Conservation (phyloP, 179 eudicot species). For the Corrigiola litoralis region DNA sequence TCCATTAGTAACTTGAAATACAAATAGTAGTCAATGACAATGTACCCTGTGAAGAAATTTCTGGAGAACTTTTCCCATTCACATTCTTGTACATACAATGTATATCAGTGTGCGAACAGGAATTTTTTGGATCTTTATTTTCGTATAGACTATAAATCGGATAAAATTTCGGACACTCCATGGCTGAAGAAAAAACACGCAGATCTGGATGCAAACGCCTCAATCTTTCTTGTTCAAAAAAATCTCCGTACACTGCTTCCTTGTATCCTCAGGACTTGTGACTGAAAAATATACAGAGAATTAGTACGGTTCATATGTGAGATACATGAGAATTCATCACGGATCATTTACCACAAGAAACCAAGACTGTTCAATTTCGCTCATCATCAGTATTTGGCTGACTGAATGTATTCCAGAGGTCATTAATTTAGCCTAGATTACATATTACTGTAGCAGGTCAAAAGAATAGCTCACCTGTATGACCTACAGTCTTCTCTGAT, state of each 20-base stretch:
- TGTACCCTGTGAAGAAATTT: background rate
- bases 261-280: slow-evolving; percentile 72
- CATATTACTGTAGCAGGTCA: background rate
- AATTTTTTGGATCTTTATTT: background rate
- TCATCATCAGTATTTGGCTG: too few relatives aligned
- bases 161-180: background rate
- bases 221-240: slow-evolving; percentile 45
- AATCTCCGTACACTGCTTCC: slow-evolving; percentile 54
- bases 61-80: too few relatives aligned
- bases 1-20: background rate
- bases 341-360: background rate
- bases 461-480: slow-evolving; percentile 59
- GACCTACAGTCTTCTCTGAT: slow-evolving; percentile 72
- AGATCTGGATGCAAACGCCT: background rate
- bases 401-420: too few relatives aligned
- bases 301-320: background rate
- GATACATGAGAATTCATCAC: background rate
- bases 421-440: too few relatives aligned
- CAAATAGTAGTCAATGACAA: too few relatives aligned
- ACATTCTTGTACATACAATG: background rate
- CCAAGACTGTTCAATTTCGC: background rate
- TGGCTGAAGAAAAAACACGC: background rate
- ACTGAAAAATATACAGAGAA: slow-evolving; percentile 33
- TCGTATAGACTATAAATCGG: background rate
- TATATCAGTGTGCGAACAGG: background rate